Evolutionary conservation across 495 filamentous ascomycete genomes (phyloP).

Genomic region (Choiromyces venosus): DNA sequence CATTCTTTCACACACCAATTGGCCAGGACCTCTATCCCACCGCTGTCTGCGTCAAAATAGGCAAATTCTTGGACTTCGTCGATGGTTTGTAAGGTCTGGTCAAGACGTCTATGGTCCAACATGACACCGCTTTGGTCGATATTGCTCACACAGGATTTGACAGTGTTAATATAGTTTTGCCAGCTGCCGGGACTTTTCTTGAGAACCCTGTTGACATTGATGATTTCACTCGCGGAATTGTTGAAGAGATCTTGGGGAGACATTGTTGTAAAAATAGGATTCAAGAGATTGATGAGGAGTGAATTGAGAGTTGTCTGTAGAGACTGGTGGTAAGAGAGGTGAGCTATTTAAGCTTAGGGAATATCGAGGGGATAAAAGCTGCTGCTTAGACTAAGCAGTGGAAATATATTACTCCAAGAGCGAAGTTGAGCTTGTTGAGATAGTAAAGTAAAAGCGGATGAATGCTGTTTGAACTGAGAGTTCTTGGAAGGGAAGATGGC

Average conservation of each 20-base stretch:
- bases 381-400: neutral
- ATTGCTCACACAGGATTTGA: conserved; percentile 43
- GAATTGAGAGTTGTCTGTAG: neutral
- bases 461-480: neutral
- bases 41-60: conserved; percentile 48
- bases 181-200: conserved; percentile 36
- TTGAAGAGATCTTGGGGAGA: conserved; percentile 10
- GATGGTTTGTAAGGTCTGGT: conserved; percentile 49
- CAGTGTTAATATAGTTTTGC: conserved; percentile 38
- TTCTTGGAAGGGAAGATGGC: neutral
- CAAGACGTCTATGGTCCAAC: conserved; percentile 40
- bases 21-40: conserved; percentile 47
- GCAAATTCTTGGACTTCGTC: conserved; percentile 49
- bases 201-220: conserved; percentile 31
- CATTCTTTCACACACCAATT: conserved; percentile 50
- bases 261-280: neutral
- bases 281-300: neutral
- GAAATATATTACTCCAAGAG: neutral
- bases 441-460: neutral
- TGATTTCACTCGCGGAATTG: conserved; percentile 27
- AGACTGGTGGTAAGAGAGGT: neutral
- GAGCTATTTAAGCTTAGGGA: neutral
- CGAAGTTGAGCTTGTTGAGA: neutral
- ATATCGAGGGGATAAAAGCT: neutral
- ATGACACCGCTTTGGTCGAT: conserved; percentile 45